Percentiles rank a stretch among this genome's conserved stretches.
Evolutionary conservation across 164 flowering plant genomes (phyloP).

Genomic region (Umbilicus rupestris): DNA sequence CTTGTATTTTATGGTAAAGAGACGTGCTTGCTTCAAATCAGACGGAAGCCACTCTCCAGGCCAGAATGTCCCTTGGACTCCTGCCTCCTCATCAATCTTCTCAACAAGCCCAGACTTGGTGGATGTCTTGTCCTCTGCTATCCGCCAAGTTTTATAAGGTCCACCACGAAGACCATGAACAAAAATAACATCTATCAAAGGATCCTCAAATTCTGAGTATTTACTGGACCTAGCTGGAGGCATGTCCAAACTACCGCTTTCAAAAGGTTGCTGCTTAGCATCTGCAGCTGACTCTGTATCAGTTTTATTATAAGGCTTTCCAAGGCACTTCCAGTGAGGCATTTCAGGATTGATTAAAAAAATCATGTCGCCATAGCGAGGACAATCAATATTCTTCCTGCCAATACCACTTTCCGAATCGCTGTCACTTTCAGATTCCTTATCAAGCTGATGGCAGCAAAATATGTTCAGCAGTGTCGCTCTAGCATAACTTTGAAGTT

Average conservation of each 20-base stretch:
- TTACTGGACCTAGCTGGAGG: slow-evolving; percentile 19
- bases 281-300: slow-evolving; percentile 10
- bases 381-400: slow-evolving; percentile 26
- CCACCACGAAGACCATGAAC: slow-evolving; percentile 97
- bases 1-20: slow-evolving; percentile 90
- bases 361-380: slow-evolving; percentile 63
- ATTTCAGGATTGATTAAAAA: slow-evolving; percentile 72
- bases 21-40: slow-evolving; percentile 83
- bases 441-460: slow-evolving; percentile 31
- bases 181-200: slow-evolving; percentile 74
- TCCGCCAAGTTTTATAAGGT: slow-evolving; percentile 91
- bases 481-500: slow-evolving; percentile 87
- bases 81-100: slow-evolving; percentile 96
- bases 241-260: slow-evolving; percentile 15
- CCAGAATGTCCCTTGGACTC: slow-evolving; percentile 92
- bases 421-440: slow-evolving; percentile 20
- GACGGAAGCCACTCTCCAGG: slow-evolving; percentile 94
- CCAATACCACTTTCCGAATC: slow-evolving; percentile 15
- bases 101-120: slow-evolving; percentile 89
- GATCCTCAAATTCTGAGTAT: slow-evolving; percentile 22
- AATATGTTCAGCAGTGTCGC: slow-evolving; percentile 61
- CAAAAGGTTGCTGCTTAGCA: slow-evolving; percentile 8
- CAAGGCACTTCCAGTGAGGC: slow-evolving; percentile 78
- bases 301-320: slow-evolving; percentile 14
- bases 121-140: slow-evolving; percentile 78